Evolutionary conservation across 2,329 filamentous ascomycete species (phyloP).

Genomic region (Microascus cirrosus): DNA sequence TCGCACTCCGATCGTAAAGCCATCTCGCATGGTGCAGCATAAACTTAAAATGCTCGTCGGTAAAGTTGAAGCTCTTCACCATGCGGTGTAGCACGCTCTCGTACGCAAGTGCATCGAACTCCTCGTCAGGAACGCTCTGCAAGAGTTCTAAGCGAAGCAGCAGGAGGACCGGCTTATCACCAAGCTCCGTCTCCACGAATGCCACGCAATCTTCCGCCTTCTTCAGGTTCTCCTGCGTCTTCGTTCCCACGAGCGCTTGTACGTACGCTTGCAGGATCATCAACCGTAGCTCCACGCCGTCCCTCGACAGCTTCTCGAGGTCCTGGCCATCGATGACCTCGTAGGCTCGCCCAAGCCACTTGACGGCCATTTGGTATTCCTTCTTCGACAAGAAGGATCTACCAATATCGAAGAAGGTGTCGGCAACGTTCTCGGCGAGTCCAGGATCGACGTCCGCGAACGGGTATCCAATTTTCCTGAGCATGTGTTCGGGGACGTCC

Average conservation of each 20-base stretch:
- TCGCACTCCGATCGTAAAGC: conserved; percentile 43
- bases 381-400: conserved; percentile 40
- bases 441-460: conserved; percentile 28
- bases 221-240: conserved; percentile 28
- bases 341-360: conserved; percentile 65
- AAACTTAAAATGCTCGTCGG: conserved; percentile 52
- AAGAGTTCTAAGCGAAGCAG: conserved; percentile 61
- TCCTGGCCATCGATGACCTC: conserved; percentile 44
- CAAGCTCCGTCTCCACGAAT: conserved; percentile 50
- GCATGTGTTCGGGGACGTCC: conserved; percentile 72
- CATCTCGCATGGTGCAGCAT: conserved; percentile 58
- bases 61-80: conserved; percentile 46
- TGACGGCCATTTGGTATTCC: conserved; percentile 43
- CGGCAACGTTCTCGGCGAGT: conserved; percentile 50
- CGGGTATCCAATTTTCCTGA: conserved; percentile 41
- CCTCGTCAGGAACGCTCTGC: conserved; percentile 30
- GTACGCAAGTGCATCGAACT: conserved; percentile 37
- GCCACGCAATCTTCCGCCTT: conserved; percentile 47
- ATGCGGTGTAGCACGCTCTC: conserved; percentile 47
- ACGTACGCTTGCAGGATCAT: conserved; percentile 56
- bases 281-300: conserved; percentile 53
- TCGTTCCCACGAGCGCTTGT: conserved; percentile 37
- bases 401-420: conserved; percentile 64
- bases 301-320: conserved; percentile 42
- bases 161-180: conserved; percentile 52